A percentile compares a stretch with the other conserved stretches of the same genome.
phyloP scores from a whole-genome alignment of 2,329 filamentous ascomycete species.

The Calonectria honghensis region DNA sequence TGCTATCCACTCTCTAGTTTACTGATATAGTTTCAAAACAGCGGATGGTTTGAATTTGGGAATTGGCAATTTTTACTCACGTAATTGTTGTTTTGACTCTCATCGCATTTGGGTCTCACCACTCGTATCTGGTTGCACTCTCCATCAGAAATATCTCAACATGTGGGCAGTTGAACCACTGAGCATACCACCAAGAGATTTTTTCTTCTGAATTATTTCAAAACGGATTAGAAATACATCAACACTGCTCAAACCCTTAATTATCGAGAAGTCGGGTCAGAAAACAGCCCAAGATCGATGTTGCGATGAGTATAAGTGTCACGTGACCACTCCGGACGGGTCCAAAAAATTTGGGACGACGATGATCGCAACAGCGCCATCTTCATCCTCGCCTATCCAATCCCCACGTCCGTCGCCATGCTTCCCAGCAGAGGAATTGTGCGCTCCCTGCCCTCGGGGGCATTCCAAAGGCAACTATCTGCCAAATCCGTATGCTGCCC shows the following conservation, averaged over 20 bases:
- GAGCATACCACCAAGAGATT: neutral
- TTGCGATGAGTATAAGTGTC: slow-evolving; percentile 9
- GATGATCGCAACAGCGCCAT: slow-evolving; percentile 40
- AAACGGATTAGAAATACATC: neutral
- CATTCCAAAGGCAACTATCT: slow-evolving; percentile 56
- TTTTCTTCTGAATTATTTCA: neutral
- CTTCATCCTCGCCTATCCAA: slow-evolving; percentile 48
- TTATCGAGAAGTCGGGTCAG: neutral
- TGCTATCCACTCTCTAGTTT: neutral
- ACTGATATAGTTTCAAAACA: neutral
- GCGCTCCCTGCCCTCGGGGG: slow-evolving; percentile 61
- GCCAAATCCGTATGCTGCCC: slow-evolving; percentile 55
- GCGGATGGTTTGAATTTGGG: neutral
- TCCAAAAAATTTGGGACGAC: slow-evolving; percentile 54
- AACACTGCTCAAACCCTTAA: neutral
- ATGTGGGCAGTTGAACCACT: neutral
- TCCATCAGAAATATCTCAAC: neutral
- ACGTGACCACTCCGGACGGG: slow-evolving; percentile 54
- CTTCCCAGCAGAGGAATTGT: slow-evolving; percentile 67
- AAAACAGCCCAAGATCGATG: neutral
- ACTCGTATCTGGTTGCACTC: neutral
- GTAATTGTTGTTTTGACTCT: neutral
- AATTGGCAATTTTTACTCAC: neutral
- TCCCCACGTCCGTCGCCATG: slow-evolving; percentile 60
- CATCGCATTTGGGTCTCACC: neutral